These are phyloP conservation scores for Penicillium frequentans DNA, from an alignment of 2,329 filamentous ascomycete species.

Conservation along the genomic window DNA sequence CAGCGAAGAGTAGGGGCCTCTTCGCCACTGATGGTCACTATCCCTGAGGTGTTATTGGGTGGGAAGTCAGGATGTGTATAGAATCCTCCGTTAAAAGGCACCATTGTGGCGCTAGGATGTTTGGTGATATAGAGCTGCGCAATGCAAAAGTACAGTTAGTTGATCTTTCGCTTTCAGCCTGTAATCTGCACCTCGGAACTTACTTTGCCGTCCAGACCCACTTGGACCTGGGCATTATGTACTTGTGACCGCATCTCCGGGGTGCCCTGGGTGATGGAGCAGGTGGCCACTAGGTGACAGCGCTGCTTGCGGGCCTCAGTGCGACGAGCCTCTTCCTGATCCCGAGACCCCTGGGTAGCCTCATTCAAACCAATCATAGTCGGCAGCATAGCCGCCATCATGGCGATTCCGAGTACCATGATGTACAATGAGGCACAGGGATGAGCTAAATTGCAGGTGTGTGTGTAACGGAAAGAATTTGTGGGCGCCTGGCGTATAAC, in stretches of 20 bases:
- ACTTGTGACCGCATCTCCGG: constrained; percentile 18
- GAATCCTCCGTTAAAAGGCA: constrained; percentile 25
- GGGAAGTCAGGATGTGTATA: constrained; percentile 25
- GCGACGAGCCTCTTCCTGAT: constrained; percentile 21
- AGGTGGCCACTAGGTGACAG: constrained; percentile 22
- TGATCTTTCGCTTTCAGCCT: background rate
- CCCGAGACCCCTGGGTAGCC: constrained; percentile 20
- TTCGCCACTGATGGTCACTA: constrained; percentile 26
- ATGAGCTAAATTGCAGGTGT: background rate
- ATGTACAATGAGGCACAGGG: background rate
- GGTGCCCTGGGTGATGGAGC: constrained; percentile 19
- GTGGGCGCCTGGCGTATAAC: constrained; percentile 8
- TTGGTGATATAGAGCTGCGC: constrained; percentile 25
- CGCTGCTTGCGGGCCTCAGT: constrained; percentile 21
- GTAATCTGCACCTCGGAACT: constrained; percentile 6
- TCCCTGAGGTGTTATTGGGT: constrained; percentile 21
- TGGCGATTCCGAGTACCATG: constrained; percentile 27
- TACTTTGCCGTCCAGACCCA: constrained; percentile 22
- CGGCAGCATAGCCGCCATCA: constrained; percentile 26
- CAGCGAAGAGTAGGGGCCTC: constrained; percentile 23
- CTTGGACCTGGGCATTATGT: constrained; percentile 22
- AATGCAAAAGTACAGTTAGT: background rate
- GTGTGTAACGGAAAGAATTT: background rate
- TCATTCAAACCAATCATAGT: constrained; percentile 29
- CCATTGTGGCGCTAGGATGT: constrained; percentile 13